Evolutionary conservation across 768 basidiomycete species (phyloP), one percentile per base, ranked within the genome.

Genomic region (Neoboletus subvelutipes): DNA sequence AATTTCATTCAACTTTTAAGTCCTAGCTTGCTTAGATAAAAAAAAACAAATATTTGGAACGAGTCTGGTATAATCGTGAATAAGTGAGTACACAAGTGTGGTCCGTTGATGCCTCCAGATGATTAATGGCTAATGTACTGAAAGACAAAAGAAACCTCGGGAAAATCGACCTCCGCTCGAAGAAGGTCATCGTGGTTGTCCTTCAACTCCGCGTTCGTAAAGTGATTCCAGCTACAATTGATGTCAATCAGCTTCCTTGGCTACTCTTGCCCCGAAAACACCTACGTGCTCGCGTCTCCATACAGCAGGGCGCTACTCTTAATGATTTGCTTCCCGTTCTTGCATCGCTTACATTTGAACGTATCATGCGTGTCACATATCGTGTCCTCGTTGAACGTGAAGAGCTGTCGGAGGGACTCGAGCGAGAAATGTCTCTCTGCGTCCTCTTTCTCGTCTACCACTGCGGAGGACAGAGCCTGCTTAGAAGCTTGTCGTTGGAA

Each of bases 401-500:
- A 99, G 42, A 99, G 78, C 69, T 98, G 89, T 41, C 94, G 81
- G 29, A 99, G 83, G 18, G 89, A 79, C 64, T 98, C 94, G 50
- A 88, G 67, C 4, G 94, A 93, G 76, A 98, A 99, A 73, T 98
- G 96, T 9, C 96, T 87, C 64, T 96, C 95, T 0, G 92, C 83
- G 65, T 96, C 92, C 75, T 96, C 92, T 66, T 94, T 94, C 72
- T 96, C 94, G 66, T 99, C 96, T 20, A 99, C 95, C 3, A 98
- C 94, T n/a, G 94, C 94, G 1, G 94, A 94, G 0, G 97, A 98
- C 12, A 98, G 83, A 2, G 95, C 92, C 71, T 96, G 94, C 72
- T 99, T 99, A 62, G 87, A 90, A 15, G 90, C 94, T 74, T 99
- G 97, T 45, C 97, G 81, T 71, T 99, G 97, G 73, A 98, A 98